phyloP scores from a whole-genome alignment of 2,329 filamentous ascomycete genomes.

The Boeremia lycopersici region DNA sequence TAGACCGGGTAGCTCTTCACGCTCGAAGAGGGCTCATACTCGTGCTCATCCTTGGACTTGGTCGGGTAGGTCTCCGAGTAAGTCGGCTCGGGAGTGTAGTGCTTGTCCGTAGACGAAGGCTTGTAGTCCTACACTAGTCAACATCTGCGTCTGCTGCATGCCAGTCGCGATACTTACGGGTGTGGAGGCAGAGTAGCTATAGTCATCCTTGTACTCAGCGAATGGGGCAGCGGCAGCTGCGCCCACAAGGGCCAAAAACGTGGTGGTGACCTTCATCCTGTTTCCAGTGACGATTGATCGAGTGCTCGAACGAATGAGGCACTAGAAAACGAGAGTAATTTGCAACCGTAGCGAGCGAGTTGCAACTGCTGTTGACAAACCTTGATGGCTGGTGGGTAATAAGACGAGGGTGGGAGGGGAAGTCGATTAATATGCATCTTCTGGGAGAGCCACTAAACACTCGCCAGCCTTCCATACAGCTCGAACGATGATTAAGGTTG shows the following conservation, averaged over 20 bases:
- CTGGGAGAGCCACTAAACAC: slow-evolving; percentile 21
- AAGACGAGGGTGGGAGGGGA: slow-evolving; percentile 19
- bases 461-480: slow-evolving; percentile 28
- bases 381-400: slow-evolving; percentile 23
- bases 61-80: slow-evolving; percentile 5
- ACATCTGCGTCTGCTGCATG: background rate
- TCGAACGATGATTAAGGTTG: slow-evolving; percentile 33
- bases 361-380: slow-evolving; percentile 32
- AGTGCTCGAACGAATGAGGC: slow-evolving; percentile 23
- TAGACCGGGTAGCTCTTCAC: slow-evolving; percentile 5
- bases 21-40: background rate
- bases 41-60: background rate
- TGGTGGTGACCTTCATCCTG: slow-evolving; percentile 41
- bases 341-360: slow-evolving; percentile 49
- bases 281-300: slow-evolving; percentile 18
- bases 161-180: background rate
- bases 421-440: slow-evolving; percentile 34
- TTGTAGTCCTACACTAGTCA: slow-evolving; percentile 4
- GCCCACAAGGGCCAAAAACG: slow-evolving; percentile 42
- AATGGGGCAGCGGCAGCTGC: slow-evolving; percentile 30
- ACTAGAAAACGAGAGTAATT: slow-evolving; percentile 36
- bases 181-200: slow-evolving; percentile 5
- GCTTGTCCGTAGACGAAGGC: background rate
- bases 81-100: background rate
- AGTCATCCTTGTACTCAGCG: slow-evolving; percentile 13